Evolutionary conservation across 768 basidiomycete genomes (phyloP).

Genomic region (Ramaria sp.): DNA sequence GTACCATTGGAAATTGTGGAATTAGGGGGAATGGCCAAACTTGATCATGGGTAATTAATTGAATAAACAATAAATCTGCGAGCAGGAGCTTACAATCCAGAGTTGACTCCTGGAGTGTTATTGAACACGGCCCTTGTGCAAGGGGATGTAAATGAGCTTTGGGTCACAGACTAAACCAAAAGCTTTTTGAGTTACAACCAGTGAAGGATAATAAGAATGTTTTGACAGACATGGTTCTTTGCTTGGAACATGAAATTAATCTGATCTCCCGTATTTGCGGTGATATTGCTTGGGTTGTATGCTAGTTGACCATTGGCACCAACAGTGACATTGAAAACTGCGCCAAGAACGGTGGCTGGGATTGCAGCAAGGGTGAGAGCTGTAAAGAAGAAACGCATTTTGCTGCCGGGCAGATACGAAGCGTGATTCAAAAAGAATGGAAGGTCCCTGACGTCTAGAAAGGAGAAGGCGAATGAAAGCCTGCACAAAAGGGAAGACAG

Average conservation of each 20-base stretch:
- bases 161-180: constrained; percentile 28
- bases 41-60: neutral
- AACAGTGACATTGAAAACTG: constrained; percentile 28
- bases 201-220: neutral
- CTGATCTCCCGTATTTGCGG: constrained; percentile 36
- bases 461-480: constrained; percentile 1
- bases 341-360: constrained; percentile 1
- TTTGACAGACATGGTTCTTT: constrained; percentile 34
- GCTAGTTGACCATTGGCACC: constrained; percentile 26
- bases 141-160: constrained; percentile 47
- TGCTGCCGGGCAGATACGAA: constrained; percentile 3
- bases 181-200: constrained; percentile 28
- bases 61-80: neutral
- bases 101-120: constrained; percentile 30
- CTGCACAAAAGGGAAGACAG: neutral
- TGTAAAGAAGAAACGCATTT: constrained; percentile 6
- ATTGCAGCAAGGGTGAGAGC: neutral
- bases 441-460: neutral
- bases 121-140: constrained; percentile 25
- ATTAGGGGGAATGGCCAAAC: neutral
- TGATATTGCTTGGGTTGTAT: constrained; percentile 35
- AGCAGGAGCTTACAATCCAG: constrained; percentile 29
- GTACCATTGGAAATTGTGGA: neutral
- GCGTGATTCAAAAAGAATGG: neutral
- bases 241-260: constrained; percentile 33